These are phyloP conservation scores for Neopestalotiopsis rosae DNA, from an alignment of 2,329 filamentous ascomycete genomes.

Conservation along the genomic window DNA sequence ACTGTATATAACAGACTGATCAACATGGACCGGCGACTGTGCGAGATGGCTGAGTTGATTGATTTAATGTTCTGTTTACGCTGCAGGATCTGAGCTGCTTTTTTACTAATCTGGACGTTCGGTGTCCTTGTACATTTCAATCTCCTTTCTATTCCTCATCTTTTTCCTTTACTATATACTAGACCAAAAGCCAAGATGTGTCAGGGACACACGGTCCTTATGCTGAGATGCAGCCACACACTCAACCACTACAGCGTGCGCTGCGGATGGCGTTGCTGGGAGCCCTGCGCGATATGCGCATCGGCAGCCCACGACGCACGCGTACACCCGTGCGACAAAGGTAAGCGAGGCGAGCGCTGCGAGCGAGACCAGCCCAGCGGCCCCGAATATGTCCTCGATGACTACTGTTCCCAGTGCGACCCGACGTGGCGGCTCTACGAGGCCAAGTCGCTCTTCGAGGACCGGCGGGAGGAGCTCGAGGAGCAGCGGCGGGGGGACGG, in stretches of 20 bases:
- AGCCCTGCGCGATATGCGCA: background rate
- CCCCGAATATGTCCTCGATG: background rate
- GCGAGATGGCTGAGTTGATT: background rate
- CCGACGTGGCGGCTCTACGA: background rate
- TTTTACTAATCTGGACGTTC: background rate
- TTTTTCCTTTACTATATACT: background rate
- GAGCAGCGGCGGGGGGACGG: background rate
- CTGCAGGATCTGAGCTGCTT: background rate
- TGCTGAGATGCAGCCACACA: background rate
- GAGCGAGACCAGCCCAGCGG: background rate
- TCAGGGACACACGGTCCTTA: background rate
- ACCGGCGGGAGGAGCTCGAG: background rate
- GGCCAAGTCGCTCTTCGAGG: background rate
- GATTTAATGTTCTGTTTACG: background rate
- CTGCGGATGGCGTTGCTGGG: background rate
- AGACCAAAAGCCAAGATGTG: background rate
- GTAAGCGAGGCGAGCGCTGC: background rate
- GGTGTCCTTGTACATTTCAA: background rate
- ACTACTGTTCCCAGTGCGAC: background rate
- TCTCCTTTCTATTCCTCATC: background rate
- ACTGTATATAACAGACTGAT: background rate
- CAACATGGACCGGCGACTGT: background rate
- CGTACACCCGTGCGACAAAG: background rate
- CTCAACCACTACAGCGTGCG: background rate
- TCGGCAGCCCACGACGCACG: background rate